Percentiles rank a stretch among this genome's conserved stretches.
Conservation (phyloP, 2,329 filamentous ascomycete genomes). For the Microdochium paspali region DNA sequence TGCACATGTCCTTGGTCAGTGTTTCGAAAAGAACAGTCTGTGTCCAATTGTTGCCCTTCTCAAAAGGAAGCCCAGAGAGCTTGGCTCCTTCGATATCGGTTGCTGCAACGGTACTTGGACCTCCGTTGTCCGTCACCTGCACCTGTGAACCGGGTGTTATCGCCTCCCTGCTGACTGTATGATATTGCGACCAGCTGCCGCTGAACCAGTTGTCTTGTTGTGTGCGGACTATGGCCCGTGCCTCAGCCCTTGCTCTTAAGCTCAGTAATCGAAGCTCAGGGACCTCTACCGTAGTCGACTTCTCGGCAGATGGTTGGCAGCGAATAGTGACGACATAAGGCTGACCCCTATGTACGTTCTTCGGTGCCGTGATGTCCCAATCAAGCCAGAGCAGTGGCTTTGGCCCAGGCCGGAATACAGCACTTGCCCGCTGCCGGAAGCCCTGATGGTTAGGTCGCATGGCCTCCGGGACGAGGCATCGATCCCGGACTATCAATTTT, state of each 20-base stretch:
- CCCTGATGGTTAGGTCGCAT: not conserved
- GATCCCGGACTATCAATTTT: not conserved
- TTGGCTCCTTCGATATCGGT: not conserved
- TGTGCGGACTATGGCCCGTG: not conserved
- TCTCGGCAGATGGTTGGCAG: not conserved
- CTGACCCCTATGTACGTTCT: not conserved
- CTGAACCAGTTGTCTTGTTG: not conserved
- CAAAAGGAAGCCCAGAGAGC: not conserved
- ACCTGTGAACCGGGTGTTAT: not conserved
- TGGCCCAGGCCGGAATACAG: not conserved
- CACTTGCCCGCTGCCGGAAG: not conserved
- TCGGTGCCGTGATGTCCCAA: not conserved
- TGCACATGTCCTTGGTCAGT: not conserved
- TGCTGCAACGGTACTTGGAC: not conserved
- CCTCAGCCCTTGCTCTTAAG: not conserved
- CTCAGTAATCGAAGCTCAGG: not conserved
- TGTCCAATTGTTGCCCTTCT: not conserved
- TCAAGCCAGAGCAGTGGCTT: not conserved
- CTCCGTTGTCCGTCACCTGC: not conserved
- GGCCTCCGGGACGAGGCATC: not conserved
- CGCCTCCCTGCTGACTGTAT: not conserved
- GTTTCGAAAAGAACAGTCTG: not conserved
- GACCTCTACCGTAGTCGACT: not conserved
- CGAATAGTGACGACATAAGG: not conserved
- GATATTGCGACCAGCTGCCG: not conserved